Conservation (phyloP, 495 filamentous ascomycete genomes). For the Aspergillus bertholletiae region DNA sequence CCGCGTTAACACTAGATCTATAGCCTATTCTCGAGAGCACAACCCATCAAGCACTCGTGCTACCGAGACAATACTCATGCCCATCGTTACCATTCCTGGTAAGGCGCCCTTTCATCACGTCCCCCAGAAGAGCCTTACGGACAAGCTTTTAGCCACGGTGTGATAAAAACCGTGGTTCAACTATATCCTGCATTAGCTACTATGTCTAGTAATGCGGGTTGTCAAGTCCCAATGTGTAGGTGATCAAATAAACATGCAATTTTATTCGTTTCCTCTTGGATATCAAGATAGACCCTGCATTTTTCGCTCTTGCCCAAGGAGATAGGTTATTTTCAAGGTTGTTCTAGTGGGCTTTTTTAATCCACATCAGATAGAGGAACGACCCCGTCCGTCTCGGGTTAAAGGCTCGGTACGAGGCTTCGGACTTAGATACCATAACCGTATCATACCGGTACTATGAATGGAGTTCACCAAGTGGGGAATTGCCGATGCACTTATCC, state of each 20-base stretch:
- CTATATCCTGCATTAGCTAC: constrained; percentile 15
- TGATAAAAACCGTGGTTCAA: constrained; percentile 11
- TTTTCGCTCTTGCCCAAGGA: background rate
- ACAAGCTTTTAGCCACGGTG: constrained; percentile 28
- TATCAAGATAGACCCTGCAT: background rate
- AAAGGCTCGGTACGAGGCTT: background rate
- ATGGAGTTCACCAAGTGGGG: background rate
- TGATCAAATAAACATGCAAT: background rate
- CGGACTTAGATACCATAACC: background rate
- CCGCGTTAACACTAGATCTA: background rate
- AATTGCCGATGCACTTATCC: background rate
- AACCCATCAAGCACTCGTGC: background rate
- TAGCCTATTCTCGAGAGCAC: background rate
- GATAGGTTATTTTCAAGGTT: background rate
- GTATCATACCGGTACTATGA: background rate
- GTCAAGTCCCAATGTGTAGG: background rate
- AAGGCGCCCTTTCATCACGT: constrained; percentile 10
- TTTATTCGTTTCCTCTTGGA: background rate
- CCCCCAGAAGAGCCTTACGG: constrained; percentile 20
- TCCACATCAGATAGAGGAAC: background rate
- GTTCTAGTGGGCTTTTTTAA: background rate
- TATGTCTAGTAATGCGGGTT: background rate
- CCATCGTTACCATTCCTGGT: constrained; percentile 14
- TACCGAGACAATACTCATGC: constrained; percentile 2
- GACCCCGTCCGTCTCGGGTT: background rate